Evolutionary conservation across 1,139 yeast species (phyloP).

Genomic region (Suhomyces wounanorum): DNA sequence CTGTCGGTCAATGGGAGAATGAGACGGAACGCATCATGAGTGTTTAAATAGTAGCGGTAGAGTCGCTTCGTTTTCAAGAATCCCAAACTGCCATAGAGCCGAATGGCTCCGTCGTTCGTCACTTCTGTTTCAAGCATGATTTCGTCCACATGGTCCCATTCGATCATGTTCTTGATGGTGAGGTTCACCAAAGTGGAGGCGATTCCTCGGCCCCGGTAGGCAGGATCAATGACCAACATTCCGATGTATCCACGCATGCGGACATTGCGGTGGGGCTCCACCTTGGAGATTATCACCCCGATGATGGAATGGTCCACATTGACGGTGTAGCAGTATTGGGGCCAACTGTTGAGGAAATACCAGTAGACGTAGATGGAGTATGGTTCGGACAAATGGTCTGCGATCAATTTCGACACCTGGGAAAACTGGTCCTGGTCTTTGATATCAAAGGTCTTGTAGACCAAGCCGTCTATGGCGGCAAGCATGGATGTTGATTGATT

Average conservation of each 20-base stretch:
- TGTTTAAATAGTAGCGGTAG: slow-evolving; percentile 83
- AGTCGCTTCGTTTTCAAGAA: slow-evolving; percentile 80
- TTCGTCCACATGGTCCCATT: slow-evolving; percentile 70
- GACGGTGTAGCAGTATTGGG: slow-evolving; percentile 47
- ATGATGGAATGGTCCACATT: slow-evolving; percentile 33
- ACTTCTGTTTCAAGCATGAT: slow-evolving; percentile 91
- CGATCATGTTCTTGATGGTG: slow-evolving; percentile 67
- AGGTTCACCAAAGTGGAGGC: slow-evolving; percentile 69
- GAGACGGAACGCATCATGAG: slow-evolving; percentile 88
- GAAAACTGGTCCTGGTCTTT: slow-evolving; percentile 29
- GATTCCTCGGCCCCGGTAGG: slow-evolving; percentile 74
- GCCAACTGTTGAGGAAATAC: slow-evolving; percentile 51
- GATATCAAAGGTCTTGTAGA: slow-evolving; percentile 25
- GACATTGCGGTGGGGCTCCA: slow-evolving; percentile 73
- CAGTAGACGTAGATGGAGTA: slow-evolving; percentile 52
- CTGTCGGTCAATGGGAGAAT: slow-evolving; percentile 35
- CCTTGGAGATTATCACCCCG: slow-evolving; percentile 84
- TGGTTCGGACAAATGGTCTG: slow-evolving; percentile 46
- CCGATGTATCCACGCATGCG: slow-evolving; percentile 89
- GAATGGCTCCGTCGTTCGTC: slow-evolving; percentile 72
- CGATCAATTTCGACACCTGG: slow-evolving; percentile 35
- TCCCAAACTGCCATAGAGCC: slow-evolving; percentile 83
- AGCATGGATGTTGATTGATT: not conserved
- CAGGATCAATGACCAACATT: slow-evolving; percentile 83
- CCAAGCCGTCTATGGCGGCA: slow-evolving; percentile 13